These are phyloP conservation scores for Hypoxylon fragiforme DNA, from an alignment of 495 filamentous ascomycete species.

Conservation along the genomic window DNA sequence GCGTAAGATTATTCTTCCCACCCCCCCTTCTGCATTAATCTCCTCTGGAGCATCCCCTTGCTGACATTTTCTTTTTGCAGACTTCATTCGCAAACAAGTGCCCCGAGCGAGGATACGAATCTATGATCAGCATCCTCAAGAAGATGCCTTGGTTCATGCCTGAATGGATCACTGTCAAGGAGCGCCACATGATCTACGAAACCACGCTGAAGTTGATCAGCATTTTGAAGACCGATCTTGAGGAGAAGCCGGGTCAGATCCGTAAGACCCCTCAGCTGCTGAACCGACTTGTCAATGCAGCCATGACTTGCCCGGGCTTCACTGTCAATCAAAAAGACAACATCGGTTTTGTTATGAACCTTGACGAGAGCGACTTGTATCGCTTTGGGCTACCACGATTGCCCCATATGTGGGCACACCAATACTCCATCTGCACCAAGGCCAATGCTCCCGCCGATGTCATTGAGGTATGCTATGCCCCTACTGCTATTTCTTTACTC, in stretches of 20 bases:
- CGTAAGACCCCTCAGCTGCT: conserved; percentile 59
- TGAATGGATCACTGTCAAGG: conserved; percentile 63
- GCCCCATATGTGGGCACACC: conserved; percentile 46
- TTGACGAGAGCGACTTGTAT: conserved; percentile 18
- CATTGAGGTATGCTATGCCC: conserved; percentile 48
- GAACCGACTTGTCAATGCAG: conserved; percentile 59
- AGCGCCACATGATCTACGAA: conserved; percentile 62
- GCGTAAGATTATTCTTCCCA: conserved; percentile 19
- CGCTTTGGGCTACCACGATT: conserved; percentile 43
- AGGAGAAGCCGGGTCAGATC: conserved; percentile 38
- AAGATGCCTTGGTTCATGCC: conserved; percentile 76
- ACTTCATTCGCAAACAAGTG: conserved; percentile 66
- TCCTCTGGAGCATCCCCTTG: neutral
- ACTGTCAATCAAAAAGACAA: conserved; percentile 62
- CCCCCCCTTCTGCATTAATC: neutral
- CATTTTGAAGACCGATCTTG: conserved; percentile 20
- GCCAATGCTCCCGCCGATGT: conserved; percentile 46
- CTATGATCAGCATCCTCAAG: conserved; percentile 70
- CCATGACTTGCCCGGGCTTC: conserved; percentile 66
- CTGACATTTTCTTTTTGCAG: conserved; percentile 43
- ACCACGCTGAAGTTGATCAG: conserved; percentile 53
- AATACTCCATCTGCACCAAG: conserved; percentile 47
- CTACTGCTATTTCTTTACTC: neutral
- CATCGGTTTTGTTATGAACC: conserved; percentile 38
- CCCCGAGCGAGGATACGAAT: conserved; percentile 74